Conservation (phyloP, 1,139 yeast genomes). For the Komagataea norvegica region DNA sequence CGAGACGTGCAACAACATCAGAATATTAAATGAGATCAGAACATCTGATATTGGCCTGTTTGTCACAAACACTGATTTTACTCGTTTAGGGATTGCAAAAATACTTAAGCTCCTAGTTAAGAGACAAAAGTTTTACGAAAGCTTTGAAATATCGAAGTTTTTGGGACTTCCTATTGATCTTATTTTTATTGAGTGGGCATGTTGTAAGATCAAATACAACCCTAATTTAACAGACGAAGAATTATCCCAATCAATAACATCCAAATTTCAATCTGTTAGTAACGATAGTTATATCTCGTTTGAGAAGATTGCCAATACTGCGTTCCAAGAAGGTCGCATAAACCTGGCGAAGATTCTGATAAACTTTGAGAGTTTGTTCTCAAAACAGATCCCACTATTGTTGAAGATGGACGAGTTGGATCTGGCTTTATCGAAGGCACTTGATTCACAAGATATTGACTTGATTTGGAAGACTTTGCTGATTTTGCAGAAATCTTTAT, state of each 20-base stretch:
- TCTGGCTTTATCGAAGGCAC: conserved; percentile 63
- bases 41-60: conserved; percentile 62
- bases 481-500: conserved; percentile 42
- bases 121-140: conserved; percentile 58
- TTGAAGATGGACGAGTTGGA: conserved; percentile 70
- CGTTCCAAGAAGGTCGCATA: conserved; percentile 79
- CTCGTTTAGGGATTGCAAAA: conserved; percentile 45
- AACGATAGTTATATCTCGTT: conserved; percentile 46
- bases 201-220: conserved; percentile 57
- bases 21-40: conserved; percentile 68
- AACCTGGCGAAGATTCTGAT: conserved; percentile 61
- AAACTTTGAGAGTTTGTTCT: conserved; percentile 63
- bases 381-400: conserved; percentile 58
- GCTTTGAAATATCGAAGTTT: conserved; percentile 55
- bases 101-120: conserved; percentile 55
- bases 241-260: conserved; percentile 46
- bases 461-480: conserved; percentile 57
- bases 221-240: conserved; percentile 53
- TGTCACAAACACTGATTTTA: conserved; percentile 54
- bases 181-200: conserved; percentile 80
- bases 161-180: conserved; percentile 48
- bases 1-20: conserved; percentile 50
- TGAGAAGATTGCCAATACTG: conserved; percentile 60
- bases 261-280: conserved; percentile 35
- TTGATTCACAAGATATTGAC: conserved; percentile 63